Conservation (phyloP, 2,329 filamentous ascomycete species). For the Beauveria scarabaeidicola region DNA sequence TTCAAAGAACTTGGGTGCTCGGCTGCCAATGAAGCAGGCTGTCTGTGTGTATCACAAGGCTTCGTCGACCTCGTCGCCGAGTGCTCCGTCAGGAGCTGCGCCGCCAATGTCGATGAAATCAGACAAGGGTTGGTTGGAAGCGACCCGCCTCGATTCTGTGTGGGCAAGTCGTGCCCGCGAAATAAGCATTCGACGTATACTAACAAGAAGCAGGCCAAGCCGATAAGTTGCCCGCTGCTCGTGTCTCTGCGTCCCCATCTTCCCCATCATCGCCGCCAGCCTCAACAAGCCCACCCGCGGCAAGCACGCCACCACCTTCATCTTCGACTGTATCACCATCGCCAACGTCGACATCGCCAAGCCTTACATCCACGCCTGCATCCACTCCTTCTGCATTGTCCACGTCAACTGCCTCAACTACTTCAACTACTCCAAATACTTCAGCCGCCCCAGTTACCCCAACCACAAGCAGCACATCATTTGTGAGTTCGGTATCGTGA, state of each 20-base stretch:
- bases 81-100: constrained; percentile 26
- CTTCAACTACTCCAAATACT: background rate
- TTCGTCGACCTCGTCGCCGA: constrained; percentile 31
- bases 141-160: background rate
- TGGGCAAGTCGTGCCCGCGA: constrained; percentile 16
- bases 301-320: constrained; percentile 1
- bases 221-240: background rate
- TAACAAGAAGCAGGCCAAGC: background rate
- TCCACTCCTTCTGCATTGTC: background rate
- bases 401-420: background rate
- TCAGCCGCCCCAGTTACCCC: background rate
- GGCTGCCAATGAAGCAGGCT: constrained; percentile 25
- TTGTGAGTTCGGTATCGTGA: background rate
- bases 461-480: background rate
- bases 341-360: constrained; percentile 6
- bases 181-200: background rate
- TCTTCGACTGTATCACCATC: background rate
- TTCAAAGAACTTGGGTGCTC: constrained; percentile 17
- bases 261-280: background rate
- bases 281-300: background rate
- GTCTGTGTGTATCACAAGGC: constrained; percentile 30
- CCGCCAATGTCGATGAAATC: constrained; percentile 17
- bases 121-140: constrained; percentile 12
- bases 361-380: constrained; percentile 6
- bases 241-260: background rate